Conservation (phyloP, 2,329 filamentous ascomycete species). For the Colletotrichum chrysophilum region DNA sequence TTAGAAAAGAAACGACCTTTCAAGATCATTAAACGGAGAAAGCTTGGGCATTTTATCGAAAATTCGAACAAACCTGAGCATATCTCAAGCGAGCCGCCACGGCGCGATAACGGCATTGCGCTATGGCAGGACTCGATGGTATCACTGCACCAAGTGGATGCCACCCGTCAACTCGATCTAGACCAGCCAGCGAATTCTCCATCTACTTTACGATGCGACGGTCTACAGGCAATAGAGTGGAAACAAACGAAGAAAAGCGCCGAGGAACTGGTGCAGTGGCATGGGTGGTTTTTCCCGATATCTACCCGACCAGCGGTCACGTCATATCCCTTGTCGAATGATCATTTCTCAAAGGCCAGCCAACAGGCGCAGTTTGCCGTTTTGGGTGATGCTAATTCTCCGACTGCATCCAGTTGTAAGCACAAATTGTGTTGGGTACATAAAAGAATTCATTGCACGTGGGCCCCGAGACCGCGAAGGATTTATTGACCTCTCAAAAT, state of each 20-base stretch:
- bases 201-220: not conserved
- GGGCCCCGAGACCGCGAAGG: not conserved
- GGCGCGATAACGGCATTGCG: constrained; percentile 11
- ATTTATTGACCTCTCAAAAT: not conserved
- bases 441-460: not conserved
- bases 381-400: not conserved
- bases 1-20: not conserved
- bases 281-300: not conserved
- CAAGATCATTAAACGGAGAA: not conserved
- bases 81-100: not conserved
- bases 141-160: constrained; percentile 12
- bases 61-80: not conserved
- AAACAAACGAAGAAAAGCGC: not conserved
- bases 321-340: not conserved
- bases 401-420: accelerated
- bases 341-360: not conserved
- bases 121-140: constrained; percentile 11
- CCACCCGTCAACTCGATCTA: not conserved
- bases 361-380: not conserved
- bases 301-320: constrained; percentile 4
- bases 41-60: too few species aligned
- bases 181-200: not conserved
- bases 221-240: not conserved
- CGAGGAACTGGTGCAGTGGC: not conserved
- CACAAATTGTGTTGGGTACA: not conserved